Conservation (phyloP, 441 rosid genomes). For the Eugenia klotzschiana region DNA sequence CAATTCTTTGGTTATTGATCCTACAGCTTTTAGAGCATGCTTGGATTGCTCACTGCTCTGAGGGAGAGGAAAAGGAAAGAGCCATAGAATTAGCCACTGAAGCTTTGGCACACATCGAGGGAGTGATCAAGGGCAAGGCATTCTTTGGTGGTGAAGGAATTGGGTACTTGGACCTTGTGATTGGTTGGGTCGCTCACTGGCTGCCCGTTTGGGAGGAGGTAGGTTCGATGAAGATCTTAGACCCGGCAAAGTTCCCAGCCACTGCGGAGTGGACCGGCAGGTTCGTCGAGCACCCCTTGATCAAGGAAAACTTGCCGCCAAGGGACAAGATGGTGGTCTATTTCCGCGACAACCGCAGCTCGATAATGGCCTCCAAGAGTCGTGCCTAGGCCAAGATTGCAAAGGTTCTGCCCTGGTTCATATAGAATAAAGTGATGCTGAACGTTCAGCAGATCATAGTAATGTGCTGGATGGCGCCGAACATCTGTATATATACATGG, state of each 20-base stretch:
- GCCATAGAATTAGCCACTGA: conserved; percentile 6
- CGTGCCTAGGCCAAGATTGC: background rate
- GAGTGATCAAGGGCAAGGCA: conserved; percentile 7
- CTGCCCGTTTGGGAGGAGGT: conserved; percentile 15
- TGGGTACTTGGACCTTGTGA: conserved; percentile 15
- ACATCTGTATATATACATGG: background rate
- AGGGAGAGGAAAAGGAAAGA: conserved; percentile 17
- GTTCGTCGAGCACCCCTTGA: conserved; percentile 8
- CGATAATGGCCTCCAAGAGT: background rate
- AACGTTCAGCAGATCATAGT: background rate
- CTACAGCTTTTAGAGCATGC: conserved; percentile 8
- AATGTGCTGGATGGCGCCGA: background rate
- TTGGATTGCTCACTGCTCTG: conserved; percentile 2
- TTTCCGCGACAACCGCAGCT: background rate
- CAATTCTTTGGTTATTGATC: background rate
- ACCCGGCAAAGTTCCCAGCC: conserved; percentile 5
- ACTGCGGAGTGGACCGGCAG: conserved; percentile 1
- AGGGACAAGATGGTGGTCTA: conserved; percentile 10
- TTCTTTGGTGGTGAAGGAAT: conserved; percentile 19
- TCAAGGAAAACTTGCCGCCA: conserved; percentile 11
- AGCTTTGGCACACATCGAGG: conserved; percentile 17
- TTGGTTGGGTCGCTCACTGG: conserved; percentile 16
- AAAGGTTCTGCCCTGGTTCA: background rate
- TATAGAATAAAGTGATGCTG: background rate
- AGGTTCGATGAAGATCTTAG: conserved; percentile 1